Evolutionary conservation across 2,329 filamentous ascomycete genomes (phyloP).

Genomic region (Neonectria hederae): DNA sequence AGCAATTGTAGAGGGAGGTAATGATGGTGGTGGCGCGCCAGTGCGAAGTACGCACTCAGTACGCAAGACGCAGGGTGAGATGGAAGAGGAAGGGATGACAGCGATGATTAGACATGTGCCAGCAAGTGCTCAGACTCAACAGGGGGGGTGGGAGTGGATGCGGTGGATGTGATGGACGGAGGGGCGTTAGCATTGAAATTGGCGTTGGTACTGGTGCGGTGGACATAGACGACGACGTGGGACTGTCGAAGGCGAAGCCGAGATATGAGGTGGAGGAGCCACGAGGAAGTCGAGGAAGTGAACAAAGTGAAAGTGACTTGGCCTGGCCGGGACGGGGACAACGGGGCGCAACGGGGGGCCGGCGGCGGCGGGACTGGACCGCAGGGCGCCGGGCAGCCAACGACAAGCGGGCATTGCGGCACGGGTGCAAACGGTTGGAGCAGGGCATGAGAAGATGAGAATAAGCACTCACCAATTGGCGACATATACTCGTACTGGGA

Average conservation of each 20-base stretch:
- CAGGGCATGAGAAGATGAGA: constrained; percentile 44
- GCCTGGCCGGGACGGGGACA: constrained; percentile 38
- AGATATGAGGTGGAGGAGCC: constrained; percentile 12
- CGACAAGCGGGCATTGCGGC: constrained; percentile 52
- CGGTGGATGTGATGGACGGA: constrained; percentile 18
- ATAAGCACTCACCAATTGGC: constrained; percentile 63
- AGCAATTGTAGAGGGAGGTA: neutral
- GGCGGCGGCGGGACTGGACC: constrained; percentile 37
- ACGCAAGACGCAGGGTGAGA: constrained; percentile 4
- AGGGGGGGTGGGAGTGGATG: constrained; percentile 21
- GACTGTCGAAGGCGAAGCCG: constrained; percentile 17
- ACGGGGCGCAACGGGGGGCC: constrained; percentile 40
- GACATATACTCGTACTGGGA: constrained; percentile 57
- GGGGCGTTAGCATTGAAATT: constrained; percentile 23
- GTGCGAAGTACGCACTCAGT: neutral
- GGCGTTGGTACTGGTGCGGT: constrained; percentile 10
- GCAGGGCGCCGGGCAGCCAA: constrained; percentile 53
- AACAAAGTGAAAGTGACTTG: constrained; percentile 21
- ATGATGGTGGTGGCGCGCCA: neutral
- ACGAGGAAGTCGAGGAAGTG: constrained; percentile 19
- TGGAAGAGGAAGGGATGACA: constrained; percentile 12
- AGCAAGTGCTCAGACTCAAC: constrained; percentile 15
- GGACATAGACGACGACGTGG: constrained; percentile 10
- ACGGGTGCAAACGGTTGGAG: constrained; percentile 59
- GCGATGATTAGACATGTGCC: constrained; percentile 25